Percentiles rank a stretch among this genome's conserved stretches.
Evolutionary conservation across 2,329 filamentous ascomycete genomes (phyloP).

Genomic region (Pestalotiopsis fici): DNA sequence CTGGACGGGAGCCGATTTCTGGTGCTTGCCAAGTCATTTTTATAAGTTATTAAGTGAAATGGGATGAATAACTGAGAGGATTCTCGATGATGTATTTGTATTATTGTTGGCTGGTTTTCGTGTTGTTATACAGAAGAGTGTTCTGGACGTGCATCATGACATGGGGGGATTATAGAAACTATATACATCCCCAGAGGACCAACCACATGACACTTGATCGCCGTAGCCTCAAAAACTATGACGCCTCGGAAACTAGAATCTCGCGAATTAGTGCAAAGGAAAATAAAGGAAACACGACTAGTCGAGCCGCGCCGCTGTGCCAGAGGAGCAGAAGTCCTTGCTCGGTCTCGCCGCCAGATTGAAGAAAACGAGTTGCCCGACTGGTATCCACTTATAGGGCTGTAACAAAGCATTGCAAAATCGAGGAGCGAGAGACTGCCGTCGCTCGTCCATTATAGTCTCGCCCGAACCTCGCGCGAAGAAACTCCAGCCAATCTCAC

Average conservation of each 20-base stretch:
- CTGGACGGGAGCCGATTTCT: not conserved
- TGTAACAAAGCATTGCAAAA: not conserved
- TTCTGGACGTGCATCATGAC: not conserved
- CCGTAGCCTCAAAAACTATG: not conserved
- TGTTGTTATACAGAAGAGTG: not conserved
- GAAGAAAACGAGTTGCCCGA: not conserved
- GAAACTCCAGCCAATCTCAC: not conserved
- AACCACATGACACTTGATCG: not conserved
- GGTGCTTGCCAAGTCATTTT: conserved; percentile 6
- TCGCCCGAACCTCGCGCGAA: not conserved
- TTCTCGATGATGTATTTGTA: not conserved
- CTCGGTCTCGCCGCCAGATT: not conserved
- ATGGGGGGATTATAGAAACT: not conserved
- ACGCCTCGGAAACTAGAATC: not conserved
- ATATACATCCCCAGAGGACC: not conserved
- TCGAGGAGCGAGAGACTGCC: not conserved
- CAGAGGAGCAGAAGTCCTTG: not conserved
- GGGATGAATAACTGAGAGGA: not conserved
- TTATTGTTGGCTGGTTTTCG: not conserved
- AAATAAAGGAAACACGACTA: not conserved
- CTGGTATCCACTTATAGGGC: conserved; percentile 1
- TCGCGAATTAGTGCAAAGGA: not conserved
- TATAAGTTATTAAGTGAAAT: not conserved
- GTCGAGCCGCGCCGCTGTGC: not conserved
- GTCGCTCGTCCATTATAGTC: not conserved